These are phyloP conservation scores for Delphinella strobiligena DNA, from an alignment of 2,329 filamentous ascomycete species.

Conservation along the genomic window DNA sequence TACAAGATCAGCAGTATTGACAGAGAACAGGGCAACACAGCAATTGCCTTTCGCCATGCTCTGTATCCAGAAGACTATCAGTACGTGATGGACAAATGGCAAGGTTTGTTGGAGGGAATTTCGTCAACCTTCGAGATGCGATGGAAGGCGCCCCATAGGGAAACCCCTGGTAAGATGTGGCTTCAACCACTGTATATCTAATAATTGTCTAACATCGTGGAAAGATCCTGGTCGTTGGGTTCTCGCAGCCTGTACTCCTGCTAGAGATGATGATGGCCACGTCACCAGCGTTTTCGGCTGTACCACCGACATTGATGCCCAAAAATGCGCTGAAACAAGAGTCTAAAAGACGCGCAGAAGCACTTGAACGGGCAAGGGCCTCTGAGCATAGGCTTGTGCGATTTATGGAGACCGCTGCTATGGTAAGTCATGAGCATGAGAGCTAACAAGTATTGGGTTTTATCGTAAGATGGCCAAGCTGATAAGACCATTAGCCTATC, in stretches of 20 bases:
- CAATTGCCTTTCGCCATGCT: background rate
- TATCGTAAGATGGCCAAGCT: too few relatives aligned
- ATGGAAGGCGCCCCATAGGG: background rate
- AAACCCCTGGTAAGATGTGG: background rate
- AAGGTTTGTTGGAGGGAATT: background rate
- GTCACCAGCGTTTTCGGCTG: conserved; percentile 14
- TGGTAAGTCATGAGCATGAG: too few relatives aligned
- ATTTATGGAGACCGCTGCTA: conserved; percentile 21
- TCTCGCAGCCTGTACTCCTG: conserved; percentile 13
- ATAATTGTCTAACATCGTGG: too few relatives aligned
- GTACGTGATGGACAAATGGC: background rate
- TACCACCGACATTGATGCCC: conserved; percentile 15
- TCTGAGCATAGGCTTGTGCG: conserved; percentile 21
- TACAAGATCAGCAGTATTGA: background rate
- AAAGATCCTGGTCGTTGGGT: conserved; percentile 11
- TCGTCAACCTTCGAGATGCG: background rate
- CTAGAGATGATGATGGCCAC: conserved; percentile 10
- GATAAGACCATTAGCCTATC: too few relatives aligned
- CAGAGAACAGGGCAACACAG: background rate
- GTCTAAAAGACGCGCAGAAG: conserved; percentile 26
- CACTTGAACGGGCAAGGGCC: conserved; percentile 26
- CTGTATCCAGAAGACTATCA: conserved; percentile 3
- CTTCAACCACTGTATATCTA: background rate
- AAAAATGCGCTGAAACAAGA: conserved; percentile 21
- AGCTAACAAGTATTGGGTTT: too few relatives aligned